phyloP scores from a whole-genome alignment of 2,329 filamentous ascomycete genomes.

The Clonostachys sp. region DNA sequence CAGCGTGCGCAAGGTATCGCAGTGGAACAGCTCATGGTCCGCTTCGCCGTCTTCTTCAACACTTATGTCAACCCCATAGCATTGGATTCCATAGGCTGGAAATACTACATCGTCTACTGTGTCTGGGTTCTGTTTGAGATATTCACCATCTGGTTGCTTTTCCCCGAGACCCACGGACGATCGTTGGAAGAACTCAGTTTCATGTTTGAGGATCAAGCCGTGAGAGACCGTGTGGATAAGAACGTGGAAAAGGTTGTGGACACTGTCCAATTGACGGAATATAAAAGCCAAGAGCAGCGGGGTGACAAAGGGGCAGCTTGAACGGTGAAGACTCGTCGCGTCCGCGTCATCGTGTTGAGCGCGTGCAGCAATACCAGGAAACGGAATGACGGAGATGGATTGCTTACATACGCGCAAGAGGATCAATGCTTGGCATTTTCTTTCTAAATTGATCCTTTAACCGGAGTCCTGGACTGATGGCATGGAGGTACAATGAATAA shows the following conservation, averaged over 20 bases:
- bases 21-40: conserved; percentile 8
- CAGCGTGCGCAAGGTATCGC: conserved; percentile 12
- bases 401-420: no score
- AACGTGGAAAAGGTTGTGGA: conserved; percentile 8
- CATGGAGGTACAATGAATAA: no score
- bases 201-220: conserved; percentile 9
- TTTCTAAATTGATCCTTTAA: no score
- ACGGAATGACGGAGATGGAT: no score
- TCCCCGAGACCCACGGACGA: conserved; percentile 21
- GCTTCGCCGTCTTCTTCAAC: conserved; percentile 10
- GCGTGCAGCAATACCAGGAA: no score
- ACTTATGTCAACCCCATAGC: conserved; percentile 13
- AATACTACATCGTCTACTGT: conserved; percentile 8
- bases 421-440: no score
- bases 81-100: conserved; percentile 8
- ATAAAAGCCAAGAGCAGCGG: no score
- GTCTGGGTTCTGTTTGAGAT: conserved; percentile 7
- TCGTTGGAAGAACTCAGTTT: conserved; percentile 4
- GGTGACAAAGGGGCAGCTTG: no score
- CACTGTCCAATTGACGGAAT: not conserved
- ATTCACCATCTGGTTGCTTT: conserved; percentile 15
- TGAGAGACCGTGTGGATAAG: conserved; percentile 7
- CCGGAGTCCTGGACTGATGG: no score
- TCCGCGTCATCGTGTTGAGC: no score
- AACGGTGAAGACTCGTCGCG: no score